Evolutionary conservation across 2,329 filamentous ascomycete genomes (phyloP), one percentile per base, ranked within the genome.

Genomic region (Cercospora zeina): DNA sequence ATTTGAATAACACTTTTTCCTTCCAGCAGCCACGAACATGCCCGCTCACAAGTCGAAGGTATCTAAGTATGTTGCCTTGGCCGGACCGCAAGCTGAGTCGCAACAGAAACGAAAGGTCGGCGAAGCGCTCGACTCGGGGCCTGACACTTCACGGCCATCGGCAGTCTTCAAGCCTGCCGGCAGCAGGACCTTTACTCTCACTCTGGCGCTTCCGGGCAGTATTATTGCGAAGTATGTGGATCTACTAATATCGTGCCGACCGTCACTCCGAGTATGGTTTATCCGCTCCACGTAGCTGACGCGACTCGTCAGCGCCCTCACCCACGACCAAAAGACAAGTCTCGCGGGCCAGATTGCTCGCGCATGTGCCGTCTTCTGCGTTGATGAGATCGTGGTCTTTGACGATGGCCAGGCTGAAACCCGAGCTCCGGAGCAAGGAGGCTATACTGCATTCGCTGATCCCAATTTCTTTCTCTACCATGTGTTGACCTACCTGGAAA

Each of bases 371-470:
- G 88, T 96, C 65, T 96, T 95, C 77, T 88, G 85, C 71, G 83
- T 96, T 68, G 91, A 96, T 73, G 91, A 96, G 77, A 82, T 96
- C 31, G 82, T 96, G 55, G 79, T 96, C 59, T 96, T 89, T 75
- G 87, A 93, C 72, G 91, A 96, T 76, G 83, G 81, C n/a, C 77
- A 82, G 59, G 70, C 67, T 33, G 63, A 59, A 14, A 69, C n/a
- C 36, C 66, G 61, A 61, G 68, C 66, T 33, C 67, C 67, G 75
- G 75, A 79, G 51, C 72, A 77, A 58, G 77, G 81, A 54, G 77
- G 78, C 64, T 82, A 83, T 65, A 91, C 89, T 0, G 89, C 87
- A 65, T 89, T 87, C 72, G 81, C 85, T 13, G 88, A 95, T 71
- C 90, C 90, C 0, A 87, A 87, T 62, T 88, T 93, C 77, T 96